Base-by-base conservation (phyloP, 371 early-diverging fungal genomes). In the Actinomortierella ambigua region DNA sequence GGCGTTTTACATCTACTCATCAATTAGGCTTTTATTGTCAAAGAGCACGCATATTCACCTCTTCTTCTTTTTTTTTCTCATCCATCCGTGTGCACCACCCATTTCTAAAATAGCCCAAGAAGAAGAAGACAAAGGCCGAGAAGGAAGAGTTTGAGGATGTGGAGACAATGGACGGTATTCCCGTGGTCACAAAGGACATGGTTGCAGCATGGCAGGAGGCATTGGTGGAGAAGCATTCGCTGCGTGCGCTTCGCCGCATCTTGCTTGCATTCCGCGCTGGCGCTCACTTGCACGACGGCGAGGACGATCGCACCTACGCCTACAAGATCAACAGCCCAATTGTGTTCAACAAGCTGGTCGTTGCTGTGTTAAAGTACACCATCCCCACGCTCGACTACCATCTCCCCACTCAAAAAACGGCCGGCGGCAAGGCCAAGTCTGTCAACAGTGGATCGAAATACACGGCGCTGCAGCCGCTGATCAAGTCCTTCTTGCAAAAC, bases 241-340 rank as follows among this genome's bases (percentile, higher is more conserved):
- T 88, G 49, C 76, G 79, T 24, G 66, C 86, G 22, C 77, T 91
- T 48, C 88, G 89, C 59, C 84, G 85, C 55, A 70, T 95, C 39
- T 67, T 95, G 26, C 70, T 90, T 29, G 97, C 95, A 3, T 92
- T 95, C 79, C 88, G 90, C 53, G 86, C 92, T 4, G 95, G 93
- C 9, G 86, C 91, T 43, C 87, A 88, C 54, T 83, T 89, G 80
- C 88, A 90, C 22, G 91, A 93, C 59, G 88, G 90, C 53, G 81
- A 82, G 29, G 82, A 79, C 13, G 65, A 75, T 1, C 76, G 77
- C 9, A 73, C 68, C 0, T 82, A 81, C 56, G 68, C 81, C 1
- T 90, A 87, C 77, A 89, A 81, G 59, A 87, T 94, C 63, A 88
- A 87, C 57, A 86, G 83, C 77, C 86, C 90, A 41, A 15, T 75